These are phyloP conservation scores for Neolentinus lepideus DNA, from an alignment of 1,284 basidiomycete genomes.

Conservation along the genomic window DNA sequence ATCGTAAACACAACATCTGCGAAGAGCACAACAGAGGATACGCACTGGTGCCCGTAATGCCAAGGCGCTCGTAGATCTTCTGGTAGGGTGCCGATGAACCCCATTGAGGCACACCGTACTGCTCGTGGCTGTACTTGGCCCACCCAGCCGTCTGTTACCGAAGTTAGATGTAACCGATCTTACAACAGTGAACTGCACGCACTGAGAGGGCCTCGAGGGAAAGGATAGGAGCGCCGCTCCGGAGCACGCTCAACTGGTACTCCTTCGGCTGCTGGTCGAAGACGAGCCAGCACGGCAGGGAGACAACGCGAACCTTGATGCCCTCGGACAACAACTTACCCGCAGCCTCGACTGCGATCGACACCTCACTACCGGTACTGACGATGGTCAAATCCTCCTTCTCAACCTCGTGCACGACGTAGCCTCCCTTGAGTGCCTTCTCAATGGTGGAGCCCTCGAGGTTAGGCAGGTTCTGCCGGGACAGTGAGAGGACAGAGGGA, in stretches of 20 bases:
- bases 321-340: conserved; percentile 70
- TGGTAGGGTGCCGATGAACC: conserved; percentile 88
- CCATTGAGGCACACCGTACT: conserved; percentile 76
- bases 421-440: conserved; percentile 80
- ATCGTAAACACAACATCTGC: conserved; percentile 8
- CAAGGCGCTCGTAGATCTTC: conserved; percentile 87
- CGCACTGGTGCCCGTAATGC: conserved; percentile 73
- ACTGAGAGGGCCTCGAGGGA: conserved; percentile 83
- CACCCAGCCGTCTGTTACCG: conserved; percentile 62
- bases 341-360: conserved; percentile 82
- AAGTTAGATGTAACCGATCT: not conserved
- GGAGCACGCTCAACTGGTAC: conserved; percentile 81
- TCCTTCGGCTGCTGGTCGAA: conserved; percentile 82
- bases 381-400: conserved; percentile 83
- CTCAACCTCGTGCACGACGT: conserved; percentile 79
- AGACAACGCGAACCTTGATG: conserved; percentile 79
- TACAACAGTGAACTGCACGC: conserved; percentile 14
- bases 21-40: conserved; percentile 13
- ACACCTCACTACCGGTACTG: conserved; percentile 84
- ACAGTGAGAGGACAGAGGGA: conserved; percentile 84
- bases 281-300: conserved; percentile 84
- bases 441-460: conserved; percentile 86
- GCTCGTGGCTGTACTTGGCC: conserved; percentile 86
- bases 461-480: conserved; percentile 91
- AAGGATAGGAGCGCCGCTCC: conserved; percentile 85